Base-by-base conservation (phyloP, 2,329 filamentous ascomycete species). In the Arthrobotrys megalospora region DNA sequence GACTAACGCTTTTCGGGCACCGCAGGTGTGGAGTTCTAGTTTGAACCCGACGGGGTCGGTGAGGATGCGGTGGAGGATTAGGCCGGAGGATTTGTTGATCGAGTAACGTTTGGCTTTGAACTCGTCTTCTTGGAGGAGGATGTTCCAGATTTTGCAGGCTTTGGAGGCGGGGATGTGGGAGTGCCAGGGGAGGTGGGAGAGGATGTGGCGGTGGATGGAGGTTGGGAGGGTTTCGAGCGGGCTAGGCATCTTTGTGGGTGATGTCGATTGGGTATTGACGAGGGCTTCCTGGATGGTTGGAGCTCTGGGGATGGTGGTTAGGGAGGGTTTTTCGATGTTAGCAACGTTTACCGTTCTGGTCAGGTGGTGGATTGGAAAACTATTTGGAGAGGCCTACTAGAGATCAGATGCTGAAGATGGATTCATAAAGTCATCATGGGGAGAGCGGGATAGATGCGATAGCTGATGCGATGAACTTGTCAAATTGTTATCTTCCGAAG, bases 111-210 rank as follows among this genome's bases (percentile, higher is more conserved):
- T 60, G 16, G 6, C 6, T 4, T 24, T 41, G 53, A 60, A 60
- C 10, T 60, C 16, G 4, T 43, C 53, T 5, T 60, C 53, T 12
- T 5, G 1, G 34, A 60, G 53, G 19, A 60, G n/a, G 1, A 24
- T 43, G n/a, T 24, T 43, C 53, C 53, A 60, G 53, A 60, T 24
- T 0, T 6, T 7, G 16, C 16, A 60, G 19, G 19, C 34, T 16
- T 41, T 12, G 10, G 53, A 21, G 11, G 24, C 53, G 8, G 53
- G 53, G 53, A 60, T 21, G 36, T 60, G 53, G 36, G 53, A 60
- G 41, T 60, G 34, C 53, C 53, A 60, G 7, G 53, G 53, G 7
- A 60, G 53, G 36, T 41, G 16, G n/a, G 53, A 60, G 53, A 60
- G 53, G 36, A 60, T 60, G 53, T 6, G 53, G 0, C 53, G 53